Conservation (phyloP, 495 filamentous ascomycete genomes). For the Thozetella sp. region DNA sequence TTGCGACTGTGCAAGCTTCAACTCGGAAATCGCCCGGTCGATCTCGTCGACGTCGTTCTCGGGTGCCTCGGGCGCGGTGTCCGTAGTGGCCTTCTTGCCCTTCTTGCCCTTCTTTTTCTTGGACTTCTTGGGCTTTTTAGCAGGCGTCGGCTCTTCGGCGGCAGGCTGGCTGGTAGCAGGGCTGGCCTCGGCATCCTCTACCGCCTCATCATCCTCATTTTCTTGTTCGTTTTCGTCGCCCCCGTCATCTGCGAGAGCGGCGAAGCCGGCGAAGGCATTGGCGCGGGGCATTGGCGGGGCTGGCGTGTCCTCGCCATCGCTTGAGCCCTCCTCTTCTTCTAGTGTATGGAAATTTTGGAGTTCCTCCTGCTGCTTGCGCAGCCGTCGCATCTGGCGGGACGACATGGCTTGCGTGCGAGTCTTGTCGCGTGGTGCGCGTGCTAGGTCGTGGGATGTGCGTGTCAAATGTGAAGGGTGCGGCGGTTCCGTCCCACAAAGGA, state of each 20-base stretch:
- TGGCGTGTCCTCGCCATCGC: conserved; percentile 45
- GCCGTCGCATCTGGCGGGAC: conserved; percentile 75
- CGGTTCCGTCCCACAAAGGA: background rate
- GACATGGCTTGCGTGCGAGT: conserved; percentile 59
- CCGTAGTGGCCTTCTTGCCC: conserved; percentile 31
- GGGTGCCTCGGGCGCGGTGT: conserved; percentile 6
- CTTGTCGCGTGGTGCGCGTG: no score
- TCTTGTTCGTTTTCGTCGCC: conserved; percentile 34
- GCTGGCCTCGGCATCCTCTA: conserved; percentile 27
- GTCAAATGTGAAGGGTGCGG: conserved; percentile 13
- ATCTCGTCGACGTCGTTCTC: conserved; percentile 71
- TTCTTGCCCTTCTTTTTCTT: conserved; percentile 64
- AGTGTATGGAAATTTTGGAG: conserved; percentile 32
- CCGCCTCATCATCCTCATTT: conserved; percentile 51
- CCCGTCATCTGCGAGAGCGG: conserved; percentile 42
- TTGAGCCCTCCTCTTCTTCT: conserved; percentile 36
- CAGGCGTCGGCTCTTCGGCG: conserved; percentile 39
- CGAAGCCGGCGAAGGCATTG: conserved; percentile 50
- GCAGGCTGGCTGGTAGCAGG: conserved; percentile 30
- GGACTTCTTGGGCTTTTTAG: conserved; percentile 54
- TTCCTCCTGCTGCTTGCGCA: conserved; percentile 68
- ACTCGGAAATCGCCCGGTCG: conserved; percentile 71
- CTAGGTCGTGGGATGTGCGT: no score
- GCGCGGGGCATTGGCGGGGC: conserved; percentile 35
- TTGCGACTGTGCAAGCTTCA: conserved; percentile 42